Percentiles rank a stretch among this genome's conserved stretches.
phyloP scores from a whole-genome alignment of 176 grass and related monocot species.

The Zoysia pacifica region DNA sequence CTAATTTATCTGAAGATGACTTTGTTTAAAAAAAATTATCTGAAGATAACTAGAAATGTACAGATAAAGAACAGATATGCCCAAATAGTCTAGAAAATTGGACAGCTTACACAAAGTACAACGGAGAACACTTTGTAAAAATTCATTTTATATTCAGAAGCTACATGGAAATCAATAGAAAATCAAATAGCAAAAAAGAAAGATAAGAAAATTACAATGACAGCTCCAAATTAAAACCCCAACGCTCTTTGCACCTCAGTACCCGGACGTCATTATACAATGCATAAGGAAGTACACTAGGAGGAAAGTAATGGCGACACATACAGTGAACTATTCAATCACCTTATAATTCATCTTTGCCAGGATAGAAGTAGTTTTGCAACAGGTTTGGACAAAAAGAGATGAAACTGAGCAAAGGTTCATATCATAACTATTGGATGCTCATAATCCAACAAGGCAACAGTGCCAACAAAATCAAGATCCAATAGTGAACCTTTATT shows the following conservation, averaged over 20 bases:
- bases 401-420: background rate
- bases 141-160: background rate
- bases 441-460: background rate
- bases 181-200: background rate
- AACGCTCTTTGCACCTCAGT: background rate
- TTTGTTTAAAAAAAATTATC: too few species aligned
- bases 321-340: background rate
- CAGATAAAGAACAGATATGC: slow-evolving; percentile 7
- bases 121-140: background rate
- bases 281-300: background rate
- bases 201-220: background rate
- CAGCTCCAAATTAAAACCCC: background rate
- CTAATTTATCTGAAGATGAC: background rate
- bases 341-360: background rate
- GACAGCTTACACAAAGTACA: background rate
- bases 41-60: background rate
- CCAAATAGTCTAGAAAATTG: background rate
- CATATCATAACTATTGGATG: background rate
- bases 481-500: background rate
- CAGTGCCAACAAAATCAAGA: slow-evolving; percentile 10
- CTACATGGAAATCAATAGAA: background rate
- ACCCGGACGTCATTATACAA: background rate
- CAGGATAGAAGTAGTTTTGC: background rate
- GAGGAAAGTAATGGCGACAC: background rate
- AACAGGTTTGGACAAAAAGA: background rate